Evolutionary conservation across 495 filamentous ascomycete genomes (phyloP).

Genomic region (Trichodelitschia bisporula): DNA sequence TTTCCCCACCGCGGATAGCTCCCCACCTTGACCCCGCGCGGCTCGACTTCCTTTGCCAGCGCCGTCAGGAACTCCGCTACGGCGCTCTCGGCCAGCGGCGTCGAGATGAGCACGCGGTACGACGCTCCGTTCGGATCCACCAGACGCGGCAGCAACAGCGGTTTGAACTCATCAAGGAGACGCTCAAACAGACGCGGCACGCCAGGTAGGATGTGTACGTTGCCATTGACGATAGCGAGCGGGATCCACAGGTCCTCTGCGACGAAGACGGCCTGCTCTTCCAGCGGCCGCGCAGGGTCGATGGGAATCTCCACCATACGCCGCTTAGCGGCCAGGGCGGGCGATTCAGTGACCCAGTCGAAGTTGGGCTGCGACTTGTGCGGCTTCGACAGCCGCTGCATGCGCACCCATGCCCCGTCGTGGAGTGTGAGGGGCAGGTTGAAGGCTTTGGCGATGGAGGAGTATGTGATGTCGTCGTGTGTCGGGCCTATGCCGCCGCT

Average conservation of each 20-base stretch:
- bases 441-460: constrained; percentile 81
- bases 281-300: constrained; percentile 33
- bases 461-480: constrained; percentile 97
- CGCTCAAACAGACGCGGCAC: constrained; percentile 61
- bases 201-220: constrained; percentile 81
- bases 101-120: constrained; percentile 54
- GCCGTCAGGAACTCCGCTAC: constrained; percentile 64
- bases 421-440: constrained; percentile 50
- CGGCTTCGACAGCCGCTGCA: constrained; percentile 56
- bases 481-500: constrained; percentile 88
- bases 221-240: constrained; percentile 64
- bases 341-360: constrained; percentile 62
- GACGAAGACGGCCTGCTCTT: constrained; percentile 48
- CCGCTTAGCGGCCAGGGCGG: constrained; percentile 51
- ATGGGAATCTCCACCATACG: constrained; percentile 75
- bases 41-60: constrained; percentile 42
- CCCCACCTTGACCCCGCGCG: constrained; percentile 72
- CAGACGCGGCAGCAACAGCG: constrained; percentile 38
- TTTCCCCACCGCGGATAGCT: constrained; percentile 89
- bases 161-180: constrained; percentile 53
- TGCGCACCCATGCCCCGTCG: constrained; percentile 44
- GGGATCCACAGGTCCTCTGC: constrained; percentile 79
- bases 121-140: constrained; percentile 59
- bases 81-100: constrained; percentile 61
- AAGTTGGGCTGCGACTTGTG: constrained; percentile 51